phyloP scores from a whole-genome alignment of 2,329 filamentous ascomycete genomes.

The Venturia oleaginea region DNA sequence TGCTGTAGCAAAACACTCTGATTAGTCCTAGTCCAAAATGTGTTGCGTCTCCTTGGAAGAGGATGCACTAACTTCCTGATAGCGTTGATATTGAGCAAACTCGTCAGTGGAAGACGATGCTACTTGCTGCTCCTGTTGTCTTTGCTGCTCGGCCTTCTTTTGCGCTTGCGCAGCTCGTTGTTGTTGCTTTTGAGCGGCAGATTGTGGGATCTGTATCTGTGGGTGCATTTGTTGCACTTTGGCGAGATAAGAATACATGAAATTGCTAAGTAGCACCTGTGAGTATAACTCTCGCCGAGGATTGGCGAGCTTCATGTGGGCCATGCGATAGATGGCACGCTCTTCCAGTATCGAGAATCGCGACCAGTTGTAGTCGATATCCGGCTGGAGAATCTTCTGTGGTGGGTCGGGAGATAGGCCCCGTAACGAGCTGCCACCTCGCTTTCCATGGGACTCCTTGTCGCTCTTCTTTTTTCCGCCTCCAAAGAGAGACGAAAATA shows the following conservation, averaged over 20 bases:
- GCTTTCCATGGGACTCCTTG: constrained; percentile 56
- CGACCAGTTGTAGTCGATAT: constrained; percentile 94
- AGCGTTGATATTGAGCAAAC: constrained; percentile 8
- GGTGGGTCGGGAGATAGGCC: constrained; percentile 69
- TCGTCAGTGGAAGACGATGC: neutral
- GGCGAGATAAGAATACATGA: constrained; percentile 98
- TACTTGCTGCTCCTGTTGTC: constrained; percentile 17
- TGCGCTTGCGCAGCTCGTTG: constrained; percentile 36
- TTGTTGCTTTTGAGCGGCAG: constrained; percentile 59
- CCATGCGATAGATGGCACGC: constrained; percentile 95
- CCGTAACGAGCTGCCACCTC: constrained; percentile 63
- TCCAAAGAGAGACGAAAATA: constrained; percentile 92
- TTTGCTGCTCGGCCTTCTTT: constrained; percentile 21
- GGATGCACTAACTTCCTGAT: constrained; percentile 11
- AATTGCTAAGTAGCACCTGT: constrained; percentile 94
- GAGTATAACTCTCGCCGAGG: constrained; percentile 84
- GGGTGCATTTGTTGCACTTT: constrained; percentile 99
- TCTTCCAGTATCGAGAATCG: constrained; percentile 93
- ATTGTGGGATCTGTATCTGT: constrained; percentile 82
- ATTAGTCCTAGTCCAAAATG: constrained; percentile 1
- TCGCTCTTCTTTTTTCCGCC: constrained; percentile 81
- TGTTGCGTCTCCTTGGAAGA: neutral
- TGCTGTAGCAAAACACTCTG: neutral
- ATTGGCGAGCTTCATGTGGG: constrained; percentile 98
- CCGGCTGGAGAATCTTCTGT: constrained; percentile 64